Conservation (phyloP, 2,329 filamentous ascomycete species). For the Pseudocercospora ulei region DNA sequence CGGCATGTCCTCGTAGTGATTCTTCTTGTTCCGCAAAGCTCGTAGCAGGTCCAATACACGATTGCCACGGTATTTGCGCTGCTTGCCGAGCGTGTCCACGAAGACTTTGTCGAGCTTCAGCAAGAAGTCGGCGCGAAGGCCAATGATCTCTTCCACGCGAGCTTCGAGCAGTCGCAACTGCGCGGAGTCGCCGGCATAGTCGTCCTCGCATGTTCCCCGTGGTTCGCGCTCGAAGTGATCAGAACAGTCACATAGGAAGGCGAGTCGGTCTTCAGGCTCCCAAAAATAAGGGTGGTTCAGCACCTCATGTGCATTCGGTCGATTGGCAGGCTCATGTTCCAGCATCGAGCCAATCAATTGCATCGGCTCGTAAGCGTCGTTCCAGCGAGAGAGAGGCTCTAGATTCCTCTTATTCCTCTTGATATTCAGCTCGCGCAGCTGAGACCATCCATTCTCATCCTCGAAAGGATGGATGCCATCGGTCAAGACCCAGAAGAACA, state of each 20-base stretch:
- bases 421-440: conserved; percentile 78
- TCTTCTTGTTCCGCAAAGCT: conserved; percentile 88
- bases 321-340: conserved; percentile 52
- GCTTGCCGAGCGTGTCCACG: conserved; percentile 80
- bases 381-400: conserved; percentile 44
- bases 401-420: conserved; percentile 74
- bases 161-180: conserved; percentile 53
- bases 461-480: conserved; percentile 89
- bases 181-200: conserved; percentile 41
- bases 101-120: conserved; percentile 66
- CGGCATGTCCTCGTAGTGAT: conserved; percentile 95
- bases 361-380: conserved; percentile 76
- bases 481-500: conserved; percentile 98
- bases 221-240: conserved; percentile 93
- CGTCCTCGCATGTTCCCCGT: conserved; percentile 47
- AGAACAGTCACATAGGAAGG: conserved; percentile 90
- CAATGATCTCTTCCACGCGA: conserved; percentile 40
- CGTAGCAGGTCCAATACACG: conserved; percentile 77
- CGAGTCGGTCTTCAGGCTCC: conserved; percentile 75
- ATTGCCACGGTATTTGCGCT: conserved; percentile 83
- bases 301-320: conserved; percentile 66
- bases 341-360: conserved; percentile 80
- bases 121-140: conserved; percentile 62
- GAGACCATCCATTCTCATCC: conserved; percentile 85
- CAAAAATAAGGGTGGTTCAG: conserved; percentile 97